Evolutionary conservation across 2,329 filamentous ascomycete genomes (phyloP), one percentile per base, ranked within the genome.

Genomic region (Sporothrix humicola): DNA sequence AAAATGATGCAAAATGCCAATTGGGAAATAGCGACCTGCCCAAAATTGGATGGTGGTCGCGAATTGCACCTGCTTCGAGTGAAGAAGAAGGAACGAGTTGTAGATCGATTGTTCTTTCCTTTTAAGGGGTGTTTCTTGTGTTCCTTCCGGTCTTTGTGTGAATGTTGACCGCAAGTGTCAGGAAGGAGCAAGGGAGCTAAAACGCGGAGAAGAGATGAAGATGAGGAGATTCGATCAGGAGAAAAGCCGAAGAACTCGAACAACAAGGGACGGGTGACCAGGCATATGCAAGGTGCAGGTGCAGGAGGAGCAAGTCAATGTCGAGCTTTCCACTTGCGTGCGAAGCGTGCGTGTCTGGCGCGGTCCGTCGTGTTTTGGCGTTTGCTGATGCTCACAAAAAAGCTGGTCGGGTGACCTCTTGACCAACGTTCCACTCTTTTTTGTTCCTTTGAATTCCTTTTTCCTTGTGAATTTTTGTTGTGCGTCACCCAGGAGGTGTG

Each of bases 361-460:
- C n/a, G 42, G 52, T 37, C 31, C 31, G 31, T 37, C 31, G 31
- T 37, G 7, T 37, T 37, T 37, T 10, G 52, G 52, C 23, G 20
- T 26, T 44, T n/a, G 9, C 37, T 63, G 31, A 7, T 63, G 15
- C 42, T 65, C 59, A 46, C 44, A 61, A 61, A 71, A 58, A 42
- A 17, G 50, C 54, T 50, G 54, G 69, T 71, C 69, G 69, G 69
- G 54, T 71, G 69, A 71, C 68, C 31, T 44, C 37, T 50, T 61
- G 58, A 44, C 26, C 66, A 59, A 50, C 54, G 69, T 50, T 59
- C 69, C 54, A 71, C 69, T 71, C 15, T 71, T 48, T 71, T 56
- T 56, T 15, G 15, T 56, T 44, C 50, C 2, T 56, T 56, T 56
- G 31, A 37, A 37, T 37, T 37, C 31, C 31, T 54, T 69, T 69